Evolutionary conservation across 306 rosid species (phyloP).

Genomic region (Pueraria montana): DNA sequence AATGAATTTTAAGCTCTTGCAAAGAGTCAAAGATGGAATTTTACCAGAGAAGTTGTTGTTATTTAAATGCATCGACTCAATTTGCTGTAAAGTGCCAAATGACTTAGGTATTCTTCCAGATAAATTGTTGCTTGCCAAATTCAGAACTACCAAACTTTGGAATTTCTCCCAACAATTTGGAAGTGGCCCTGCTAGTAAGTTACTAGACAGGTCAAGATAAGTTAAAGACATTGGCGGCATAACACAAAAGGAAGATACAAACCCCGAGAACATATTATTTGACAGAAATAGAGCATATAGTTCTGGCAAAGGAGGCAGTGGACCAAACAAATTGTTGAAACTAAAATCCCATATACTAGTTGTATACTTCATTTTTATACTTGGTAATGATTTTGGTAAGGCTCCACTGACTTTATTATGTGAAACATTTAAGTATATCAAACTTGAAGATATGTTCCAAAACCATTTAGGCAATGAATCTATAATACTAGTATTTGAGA

Average conservation of each 20-base stretch:
- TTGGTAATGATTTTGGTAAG: too few relatives aligned
- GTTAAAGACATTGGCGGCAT: accelerated
- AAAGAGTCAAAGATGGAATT: not conserved
- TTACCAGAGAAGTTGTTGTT: not conserved
- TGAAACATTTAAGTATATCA: too few relatives aligned
- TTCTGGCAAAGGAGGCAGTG: not conserved
- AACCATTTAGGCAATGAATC: not conserved
- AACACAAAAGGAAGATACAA: slow-evolving; percentile 13
- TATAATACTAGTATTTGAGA: not conserved
- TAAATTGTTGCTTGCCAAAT: not conserved
- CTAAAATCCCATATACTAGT: not conserved
- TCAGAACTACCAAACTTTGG: too few relatives aligned
- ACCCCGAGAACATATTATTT: not conserved
- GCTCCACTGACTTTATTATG: too few relatives aligned
- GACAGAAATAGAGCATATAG: not conserved
- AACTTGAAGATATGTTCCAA: not conserved
- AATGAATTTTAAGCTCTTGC: not conserved
- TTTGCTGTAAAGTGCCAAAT: not conserved
- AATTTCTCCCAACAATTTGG: not conserved
- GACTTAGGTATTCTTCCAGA: not conserved
- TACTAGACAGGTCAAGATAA: slow-evolving; percentile 3
- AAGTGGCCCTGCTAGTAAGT: slow-evolving; percentile 1
- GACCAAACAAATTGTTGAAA: not conserved
- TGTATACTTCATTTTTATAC: too few relatives aligned
- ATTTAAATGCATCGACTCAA: not conserved